Evolutionary conservation across 768 basidiomycete species (phyloP).

Genomic region (Xanthoconium purpureum): DNA sequence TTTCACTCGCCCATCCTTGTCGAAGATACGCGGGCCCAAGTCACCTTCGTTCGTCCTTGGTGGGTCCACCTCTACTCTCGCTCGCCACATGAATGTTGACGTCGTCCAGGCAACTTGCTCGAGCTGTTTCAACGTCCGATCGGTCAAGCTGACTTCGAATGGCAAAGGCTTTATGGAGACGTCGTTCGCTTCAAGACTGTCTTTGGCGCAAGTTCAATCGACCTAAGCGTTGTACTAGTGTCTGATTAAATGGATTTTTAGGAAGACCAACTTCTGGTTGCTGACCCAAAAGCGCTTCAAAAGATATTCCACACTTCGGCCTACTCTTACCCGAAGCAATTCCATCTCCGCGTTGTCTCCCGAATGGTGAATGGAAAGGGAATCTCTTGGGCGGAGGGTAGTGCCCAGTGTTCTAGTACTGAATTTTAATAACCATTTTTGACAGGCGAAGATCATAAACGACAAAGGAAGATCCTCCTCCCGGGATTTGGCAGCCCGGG

Average conservation of each 20-base stretch:
- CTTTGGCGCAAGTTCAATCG: constrained; percentile 16
- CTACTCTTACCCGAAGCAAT: constrained; percentile 41
- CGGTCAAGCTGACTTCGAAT: constrained; percentile 27
- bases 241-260: constrained; percentile 18
- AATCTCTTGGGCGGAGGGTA: constrained; percentile 42
- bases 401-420: not conserved
- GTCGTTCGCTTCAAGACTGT: constrained; percentile 27
- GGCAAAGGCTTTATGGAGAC: constrained; percentile 29
- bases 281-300: constrained; percentile 46
- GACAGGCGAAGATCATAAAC: constrained; percentile 44
- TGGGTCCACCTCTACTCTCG: not conserved
- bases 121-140: constrained; percentile 25
- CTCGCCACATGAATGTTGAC: constrained; percentile 20
- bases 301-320: constrained; percentile 41
- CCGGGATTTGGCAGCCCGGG: constrained; percentile 55
- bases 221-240: not conserved
- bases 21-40: constrained; percentile 19
- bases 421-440: constrained; percentile 5
- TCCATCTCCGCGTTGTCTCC: constrained; percentile 20
- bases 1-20: constrained; percentile 4
- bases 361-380: constrained; percentile 31
- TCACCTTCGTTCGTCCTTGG: constrained; percentile 18
- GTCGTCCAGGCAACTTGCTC: constrained; percentile 23
- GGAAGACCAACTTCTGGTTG: constrained; percentile 42
- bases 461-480: constrained; percentile 53